phyloP scores from a whole-genome alignment of 306 rosid species.

The Vachellia collinsii region DNA sequence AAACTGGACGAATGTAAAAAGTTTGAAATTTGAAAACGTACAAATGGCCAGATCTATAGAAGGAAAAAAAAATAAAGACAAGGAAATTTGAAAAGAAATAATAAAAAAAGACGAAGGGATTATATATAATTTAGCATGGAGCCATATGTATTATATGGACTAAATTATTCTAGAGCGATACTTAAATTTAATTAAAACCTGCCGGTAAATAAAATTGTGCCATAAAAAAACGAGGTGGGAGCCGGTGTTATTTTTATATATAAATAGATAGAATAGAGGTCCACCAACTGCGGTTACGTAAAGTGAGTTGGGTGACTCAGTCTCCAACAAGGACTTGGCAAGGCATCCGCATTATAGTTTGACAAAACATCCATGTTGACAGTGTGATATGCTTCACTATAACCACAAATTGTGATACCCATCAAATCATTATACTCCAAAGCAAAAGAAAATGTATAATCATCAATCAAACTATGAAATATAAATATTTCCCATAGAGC shows the following conservation, averaged over 20 bases:
- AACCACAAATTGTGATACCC: constrained; percentile 15
- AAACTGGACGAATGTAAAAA: background rate
- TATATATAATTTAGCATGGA: background rate
- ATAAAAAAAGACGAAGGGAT: background rate
- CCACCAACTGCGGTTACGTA: constrained; percentile 15
- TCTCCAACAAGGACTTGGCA: constrained; percentile 33
- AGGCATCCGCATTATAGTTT: constrained; percentile 2
- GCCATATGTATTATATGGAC: background rate
- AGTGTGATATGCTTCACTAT: constrained; percentile 6
- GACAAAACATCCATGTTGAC: background rate
- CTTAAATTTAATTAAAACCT: background rate
- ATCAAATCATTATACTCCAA: background rate
- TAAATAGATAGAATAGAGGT: background rate
- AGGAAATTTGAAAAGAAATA: too few relatives aligned
- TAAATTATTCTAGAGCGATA: background rate
- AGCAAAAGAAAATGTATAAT: background rate
- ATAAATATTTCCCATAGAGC: background rate
- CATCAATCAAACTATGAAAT: background rate
- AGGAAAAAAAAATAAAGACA: too few relatives aligned
- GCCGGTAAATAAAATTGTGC: background rate
- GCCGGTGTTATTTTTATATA: background rate
- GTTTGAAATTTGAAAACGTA: too few relatives aligned
- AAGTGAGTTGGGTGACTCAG: constrained; percentile 33
- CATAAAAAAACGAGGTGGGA: background rate
- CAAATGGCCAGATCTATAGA: too few relatives aligned